Percentiles rank a stretch among this genome's conserved stretches.
phyloP scores from a whole-genome alignment of 1,139 yeast species.

The Blastobotrys raffinosifermentans region DNA sequence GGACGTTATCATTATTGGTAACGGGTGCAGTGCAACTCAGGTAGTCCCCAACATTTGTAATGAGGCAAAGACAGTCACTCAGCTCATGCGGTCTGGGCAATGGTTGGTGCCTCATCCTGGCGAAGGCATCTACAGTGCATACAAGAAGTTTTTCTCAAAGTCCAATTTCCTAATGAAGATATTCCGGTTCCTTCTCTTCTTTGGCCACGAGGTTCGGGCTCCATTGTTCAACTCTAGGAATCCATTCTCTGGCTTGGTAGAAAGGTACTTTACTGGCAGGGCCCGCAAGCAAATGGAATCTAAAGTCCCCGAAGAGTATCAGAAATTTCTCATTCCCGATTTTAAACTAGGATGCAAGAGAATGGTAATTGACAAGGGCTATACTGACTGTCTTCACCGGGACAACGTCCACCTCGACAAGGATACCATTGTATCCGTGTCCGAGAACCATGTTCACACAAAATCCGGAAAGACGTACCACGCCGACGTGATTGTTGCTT shows the following conservation, averaged over 20 bases:
- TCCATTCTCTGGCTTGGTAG: conserved; percentile 4
- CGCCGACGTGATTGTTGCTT: conserved; percentile 27
- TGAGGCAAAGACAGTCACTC: conserved; percentile 15
- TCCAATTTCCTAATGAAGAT: conserved; percentile 8
- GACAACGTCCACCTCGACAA: conserved; percentile 20
- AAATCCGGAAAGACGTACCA: conserved; percentile 20
- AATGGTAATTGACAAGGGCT: conserved; percentile 24
- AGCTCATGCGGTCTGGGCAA: conserved; percentile 20
- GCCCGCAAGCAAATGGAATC: conserved; percentile 16
- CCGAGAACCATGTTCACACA: conserved; percentile 19
- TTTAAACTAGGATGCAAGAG: conserved; percentile 27
- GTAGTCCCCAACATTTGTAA: conserved; percentile 27
- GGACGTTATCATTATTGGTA: conserved; percentile 25
- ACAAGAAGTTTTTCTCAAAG: conserved; percentile 11
- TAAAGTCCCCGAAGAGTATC: conserved; percentile 17
- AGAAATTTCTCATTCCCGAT: conserved; percentile 24
- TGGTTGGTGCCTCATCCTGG: conserved; percentile 11
- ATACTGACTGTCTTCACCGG: conserved; percentile 22
- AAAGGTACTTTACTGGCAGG: conserved; percentile 2
- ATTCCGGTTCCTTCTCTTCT: conserved; percentile 6
- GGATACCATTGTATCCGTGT: conserved; percentile 22
- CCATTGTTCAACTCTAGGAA: conserved; percentile 11
- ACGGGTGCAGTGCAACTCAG: conserved; percentile 29
- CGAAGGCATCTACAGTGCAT: background rate
- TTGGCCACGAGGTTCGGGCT: conserved; percentile 8